These are phyloP conservation scores for Chrysoporthe cubensis DNA, from an alignment of 2,329 filamentous ascomycete genomes.

Conservation along the genomic window DNA sequence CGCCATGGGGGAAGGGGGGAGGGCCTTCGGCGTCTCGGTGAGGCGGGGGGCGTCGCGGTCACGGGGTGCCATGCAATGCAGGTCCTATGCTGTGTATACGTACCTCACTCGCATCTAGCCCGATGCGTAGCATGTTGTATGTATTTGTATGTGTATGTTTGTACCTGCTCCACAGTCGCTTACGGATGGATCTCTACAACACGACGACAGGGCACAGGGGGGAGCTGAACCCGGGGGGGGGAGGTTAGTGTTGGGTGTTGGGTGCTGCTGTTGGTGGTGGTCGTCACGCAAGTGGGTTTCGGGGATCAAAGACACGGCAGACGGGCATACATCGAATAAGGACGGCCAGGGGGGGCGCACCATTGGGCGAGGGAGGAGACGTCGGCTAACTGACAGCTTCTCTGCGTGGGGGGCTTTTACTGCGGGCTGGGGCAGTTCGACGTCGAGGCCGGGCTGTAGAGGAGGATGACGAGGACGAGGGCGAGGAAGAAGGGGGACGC, in stretches of 20 bases:
- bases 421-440: not conserved
- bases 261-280: not conserved
- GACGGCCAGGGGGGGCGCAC: not conserved
- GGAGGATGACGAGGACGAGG: not conserved
- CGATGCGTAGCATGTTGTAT: no score
- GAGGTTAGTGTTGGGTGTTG: no score
- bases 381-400: not conserved
- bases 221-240: not conserved
- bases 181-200: not conserved
- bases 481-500: no score
- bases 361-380: no score
- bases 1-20: no score
- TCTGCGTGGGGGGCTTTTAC: not conserved
- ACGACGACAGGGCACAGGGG: not conserved
- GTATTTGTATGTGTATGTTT: no score
- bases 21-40: no score
- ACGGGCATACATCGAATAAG: slow-evolving; percentile 9
- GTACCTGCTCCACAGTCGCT: not conserved
- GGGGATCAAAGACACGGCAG: slow-evolving; percentile 11
- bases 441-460: not conserved
- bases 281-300: slow-evolving; percentile 8
- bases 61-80: no score
- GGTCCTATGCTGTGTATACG: no score
- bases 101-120: no score
- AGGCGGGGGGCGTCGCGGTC: no score